phyloP scores from a whole-genome alignment of 2,329 filamentous ascomycete genomes.

The Xylaria sp. region DNA sequence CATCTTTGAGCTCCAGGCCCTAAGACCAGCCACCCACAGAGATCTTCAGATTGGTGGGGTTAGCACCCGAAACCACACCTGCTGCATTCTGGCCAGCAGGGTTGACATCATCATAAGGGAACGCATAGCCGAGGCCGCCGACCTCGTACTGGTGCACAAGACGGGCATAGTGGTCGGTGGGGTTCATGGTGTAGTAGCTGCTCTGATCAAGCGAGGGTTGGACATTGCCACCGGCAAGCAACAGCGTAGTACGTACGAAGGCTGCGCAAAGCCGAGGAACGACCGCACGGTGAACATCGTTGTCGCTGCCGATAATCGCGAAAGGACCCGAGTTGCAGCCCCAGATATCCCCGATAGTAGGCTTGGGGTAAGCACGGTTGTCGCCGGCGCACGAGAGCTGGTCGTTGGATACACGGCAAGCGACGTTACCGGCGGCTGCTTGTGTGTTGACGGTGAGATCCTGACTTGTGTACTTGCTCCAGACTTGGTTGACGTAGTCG shows the following conservation, averaged over 20 bases:
- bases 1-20: background rate
- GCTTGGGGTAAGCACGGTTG: conserved; percentile 56
- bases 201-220: conserved; percentile 54
- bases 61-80: conserved; percentile 59
- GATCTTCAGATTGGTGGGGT: conserved; percentile 59
- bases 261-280: conserved; percentile 62
- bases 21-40: conserved; percentile 55
- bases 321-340: conserved; percentile 63
- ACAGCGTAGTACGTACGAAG: conserved; percentile 57
- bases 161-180: conserved; percentile 66
- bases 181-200: conserved; percentile 56
- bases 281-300: conserved; percentile 54
- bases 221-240: conserved; percentile 57
- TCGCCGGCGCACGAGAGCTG: conserved; percentile 55
- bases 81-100: conserved; percentile 65
- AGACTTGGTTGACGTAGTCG: conserved; percentile 58
- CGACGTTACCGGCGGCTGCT: conserved; percentile 50
- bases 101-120: conserved; percentile 75
- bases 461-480: conserved; percentile 52
- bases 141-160: conserved; percentile 69
- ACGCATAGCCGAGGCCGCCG: conserved; percentile 71
- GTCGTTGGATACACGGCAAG: conserved; percentile 52
- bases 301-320: conserved; percentile 50
- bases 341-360: conserved; percentile 59
- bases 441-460: conserved; percentile 58